Evolutionary conservation across 202 grass and related monocot species (phyloP).

Genomic region (Zizania palustris): DNA sequence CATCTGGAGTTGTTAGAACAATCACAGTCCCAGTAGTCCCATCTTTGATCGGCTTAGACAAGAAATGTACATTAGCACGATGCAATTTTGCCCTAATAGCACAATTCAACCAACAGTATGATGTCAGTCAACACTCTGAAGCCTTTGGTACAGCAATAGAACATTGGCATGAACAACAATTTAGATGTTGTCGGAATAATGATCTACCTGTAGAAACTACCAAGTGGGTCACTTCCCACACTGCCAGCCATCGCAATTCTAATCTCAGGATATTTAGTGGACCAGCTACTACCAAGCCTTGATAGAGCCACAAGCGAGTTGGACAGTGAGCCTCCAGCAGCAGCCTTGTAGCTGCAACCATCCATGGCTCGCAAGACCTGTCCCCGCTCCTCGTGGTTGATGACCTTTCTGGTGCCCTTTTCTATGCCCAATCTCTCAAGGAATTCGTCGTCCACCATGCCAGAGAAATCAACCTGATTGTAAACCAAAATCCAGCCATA

Average conservation of each 20-base stretch:
- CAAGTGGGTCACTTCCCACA: constrained; percentile 79
- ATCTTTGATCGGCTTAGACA: constrained; percentile 82
- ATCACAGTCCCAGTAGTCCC: constrained; percentile 93
- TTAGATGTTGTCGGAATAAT: background rate
- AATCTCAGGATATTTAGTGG: constrained; percentile 55
- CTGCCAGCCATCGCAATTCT: constrained; percentile 84
- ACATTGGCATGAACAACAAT: background rate
- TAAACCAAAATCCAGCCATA: background rate
- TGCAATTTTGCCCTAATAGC: constrained; percentile 58
- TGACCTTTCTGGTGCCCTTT: constrained; percentile 77
- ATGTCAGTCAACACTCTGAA: constrained; percentile 32
- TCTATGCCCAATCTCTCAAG: constrained; percentile 69
- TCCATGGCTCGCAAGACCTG: constrained; percentile 82
- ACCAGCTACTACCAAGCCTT: constrained; percentile 61
- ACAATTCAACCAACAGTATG: constrained; percentile 16
- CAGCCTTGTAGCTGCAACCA: constrained; percentile 95
- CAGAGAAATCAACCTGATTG: constrained; percentile 87
- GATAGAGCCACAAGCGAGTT: constrained; percentile 91
- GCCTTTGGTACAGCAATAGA: background rate
- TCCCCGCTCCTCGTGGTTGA: constrained; percentile 92
- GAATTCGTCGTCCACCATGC: constrained; percentile 79
- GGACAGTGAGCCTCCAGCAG: constrained; percentile 84
- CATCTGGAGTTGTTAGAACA: constrained; percentile 94
- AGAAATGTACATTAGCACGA: constrained; percentile 93
- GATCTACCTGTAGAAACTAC: constrained; percentile 86